Conservation (phyloP, 257 asterid species). For the Lithospermum erythrorhizon region DNA sequence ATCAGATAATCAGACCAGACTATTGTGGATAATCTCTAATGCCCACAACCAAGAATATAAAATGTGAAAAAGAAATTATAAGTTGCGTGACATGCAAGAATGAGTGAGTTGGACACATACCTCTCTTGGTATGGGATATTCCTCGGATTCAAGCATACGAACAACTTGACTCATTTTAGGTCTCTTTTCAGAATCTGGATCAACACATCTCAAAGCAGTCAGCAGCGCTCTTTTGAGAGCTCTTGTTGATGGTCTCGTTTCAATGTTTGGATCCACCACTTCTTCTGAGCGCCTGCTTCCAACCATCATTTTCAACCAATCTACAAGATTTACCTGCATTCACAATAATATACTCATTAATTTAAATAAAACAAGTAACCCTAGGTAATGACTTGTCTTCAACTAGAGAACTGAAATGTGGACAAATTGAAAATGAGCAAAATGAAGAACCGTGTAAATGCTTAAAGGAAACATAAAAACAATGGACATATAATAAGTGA, state of each 20-base stretch:
- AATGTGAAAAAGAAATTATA: too few relatives aligned
- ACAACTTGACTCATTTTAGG: slow-evolving; percentile 95
- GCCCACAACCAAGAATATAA: too few relatives aligned
- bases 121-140: slow-evolving; percentile 93
- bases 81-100: background rate
- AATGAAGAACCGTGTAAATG: background rate
- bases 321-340: slow-evolving; percentile 83
- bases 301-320: slow-evolving; percentile 98
- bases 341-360: background rate
- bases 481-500: background rate
- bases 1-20: too few relatives aligned
- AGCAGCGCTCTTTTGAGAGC: slow-evolving; percentile 86
- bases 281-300: slow-evolving; percentile 93
- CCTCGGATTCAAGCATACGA: slow-evolving; percentile 98
- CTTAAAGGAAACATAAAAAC: background rate
- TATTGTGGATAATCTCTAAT: too few relatives aligned
- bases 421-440: too few relatives aligned
- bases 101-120: slow-evolving; percentile 23
- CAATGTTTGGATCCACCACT: slow-evolving; percentile 89
- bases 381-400: background rate
- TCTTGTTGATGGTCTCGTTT: slow-evolving; percentile 73
- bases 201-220: slow-evolving; percentile 94
- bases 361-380: background rate
- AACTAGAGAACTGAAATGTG: background rate
- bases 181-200: slow-evolving; percentile 97